These are phyloP conservation scores for Telfairia occidentalis DNA, from an alignment of 331 rosid species.

Conservation along the genomic window DNA sequence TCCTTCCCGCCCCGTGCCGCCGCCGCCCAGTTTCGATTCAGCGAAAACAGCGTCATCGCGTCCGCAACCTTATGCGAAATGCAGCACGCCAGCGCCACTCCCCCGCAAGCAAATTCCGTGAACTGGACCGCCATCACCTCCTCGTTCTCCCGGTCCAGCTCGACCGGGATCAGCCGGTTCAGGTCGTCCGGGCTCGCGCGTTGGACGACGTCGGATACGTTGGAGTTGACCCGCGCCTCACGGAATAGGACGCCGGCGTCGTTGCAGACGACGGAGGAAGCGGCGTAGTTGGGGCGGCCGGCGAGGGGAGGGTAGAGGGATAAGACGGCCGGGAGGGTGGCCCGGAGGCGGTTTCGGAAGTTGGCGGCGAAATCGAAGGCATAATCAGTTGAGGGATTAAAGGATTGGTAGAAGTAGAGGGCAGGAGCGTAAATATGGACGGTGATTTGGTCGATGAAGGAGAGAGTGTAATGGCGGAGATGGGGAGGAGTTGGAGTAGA, in stretches of 20 bases:
- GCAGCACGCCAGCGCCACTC: constrained; percentile 37
- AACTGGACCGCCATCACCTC: constrained; percentile 39
- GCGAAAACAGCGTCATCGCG: constrained; percentile 25
- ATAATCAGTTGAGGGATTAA: too few species aligned
- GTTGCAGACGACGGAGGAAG: constrained; percentile 30
- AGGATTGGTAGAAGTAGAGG: constrained; percentile 16
- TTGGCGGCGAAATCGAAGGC: constrained; percentile 1
- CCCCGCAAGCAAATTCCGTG: constrained; percentile 38
- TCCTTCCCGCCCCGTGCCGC: background rate
- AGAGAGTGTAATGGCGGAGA: constrained; percentile 16
- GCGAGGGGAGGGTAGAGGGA: constrained; percentile 43
- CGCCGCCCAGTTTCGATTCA: constrained; percentile 20
- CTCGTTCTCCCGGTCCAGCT: constrained; percentile 24
- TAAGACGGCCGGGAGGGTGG: constrained; percentile 30
- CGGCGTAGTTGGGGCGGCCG: constrained; percentile 22
- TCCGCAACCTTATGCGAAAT: constrained; percentile 48
- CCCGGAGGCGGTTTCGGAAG: constrained; percentile 29
- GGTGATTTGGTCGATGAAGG: constrained; percentile 26
- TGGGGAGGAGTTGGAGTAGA: constrained; percentile 24
- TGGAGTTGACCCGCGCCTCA: constrained; percentile 27
- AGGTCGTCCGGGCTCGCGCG: constrained; percentile 30
- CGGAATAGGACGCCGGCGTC: constrained; percentile 37
- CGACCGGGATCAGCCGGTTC: constrained; percentile 36
- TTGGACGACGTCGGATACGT: constrained; percentile 19
- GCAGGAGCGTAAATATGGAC: constrained; percentile 23